A percentile compares a stretch with the other conserved stretches of the same genome.
Evolutionary conservation across 1,139 yeast genomes (phyloP).

Genomic region (Kluyveromyces marxianus): DNA sequence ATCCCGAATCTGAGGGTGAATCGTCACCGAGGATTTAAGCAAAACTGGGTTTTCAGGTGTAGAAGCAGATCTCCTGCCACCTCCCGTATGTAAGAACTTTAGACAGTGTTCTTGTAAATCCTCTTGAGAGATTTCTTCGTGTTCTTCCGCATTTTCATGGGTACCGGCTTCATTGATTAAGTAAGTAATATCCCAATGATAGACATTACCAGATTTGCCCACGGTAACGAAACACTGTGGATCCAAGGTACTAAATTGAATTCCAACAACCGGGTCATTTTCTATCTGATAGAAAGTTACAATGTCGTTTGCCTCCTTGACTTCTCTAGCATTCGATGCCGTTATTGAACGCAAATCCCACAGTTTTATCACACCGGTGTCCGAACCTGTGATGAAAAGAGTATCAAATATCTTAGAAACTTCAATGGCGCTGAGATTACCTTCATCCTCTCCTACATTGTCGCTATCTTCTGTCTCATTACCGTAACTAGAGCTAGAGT

Average conservation of each 20-base stretch:
- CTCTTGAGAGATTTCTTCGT: conserved; percentile 13
- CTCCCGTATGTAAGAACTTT: conserved; percentile 29
- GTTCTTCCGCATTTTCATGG: conserved; percentile 17
- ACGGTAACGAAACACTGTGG: conserved; percentile 28
- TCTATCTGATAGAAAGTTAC: conserved; percentile 25
- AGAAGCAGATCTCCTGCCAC: conserved; percentile 20
- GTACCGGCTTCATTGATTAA: conserved; percentile 21
- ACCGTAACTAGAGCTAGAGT: background rate
- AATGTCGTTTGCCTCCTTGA: conserved; percentile 25
- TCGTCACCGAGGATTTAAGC: conserved; percentile 20
- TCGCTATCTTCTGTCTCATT: background rate
- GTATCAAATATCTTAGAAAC: conserved; percentile 24
- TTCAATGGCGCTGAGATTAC: conserved; percentile 21
- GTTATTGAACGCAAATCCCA: conserved; percentile 30
- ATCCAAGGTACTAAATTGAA: conserved; percentile 23
- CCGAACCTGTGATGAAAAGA: conserved; percentile 27
- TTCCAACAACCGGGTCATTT: conserved; percentile 28
- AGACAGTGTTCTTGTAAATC: conserved; percentile 25
- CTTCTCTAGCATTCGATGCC: conserved; percentile 22
- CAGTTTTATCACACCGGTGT: conserved; percentile 27
- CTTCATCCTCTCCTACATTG: conserved; percentile 13
- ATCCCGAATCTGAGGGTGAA: conserved; percentile 23
- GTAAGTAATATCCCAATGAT: conserved; percentile 29
- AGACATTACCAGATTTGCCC: conserved; percentile 28
- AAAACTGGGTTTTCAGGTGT: conserved; percentile 6